A percentile compares a stretch with the other conserved stretches of the same genome.
Evolutionary conservation across 352 stramenopile species (phyloP).

Genomic region (Phytophthora agathidicida): DNA sequence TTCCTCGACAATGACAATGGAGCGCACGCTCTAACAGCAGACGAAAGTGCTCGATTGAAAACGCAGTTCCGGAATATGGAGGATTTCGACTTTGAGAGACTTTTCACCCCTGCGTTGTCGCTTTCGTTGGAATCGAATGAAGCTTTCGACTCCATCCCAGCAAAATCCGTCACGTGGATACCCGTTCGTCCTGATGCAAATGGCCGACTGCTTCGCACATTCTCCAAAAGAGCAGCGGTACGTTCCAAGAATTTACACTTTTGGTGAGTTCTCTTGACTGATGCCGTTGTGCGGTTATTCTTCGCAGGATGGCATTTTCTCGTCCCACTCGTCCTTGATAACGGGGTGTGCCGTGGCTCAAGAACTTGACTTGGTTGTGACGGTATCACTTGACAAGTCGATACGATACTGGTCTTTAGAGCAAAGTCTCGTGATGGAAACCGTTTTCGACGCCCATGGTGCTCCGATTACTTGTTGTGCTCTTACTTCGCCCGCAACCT

Average conservation of each 20-base stretch:
- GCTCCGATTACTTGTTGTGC: conserved; percentile 51
- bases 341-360: conserved; percentile 46
- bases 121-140: conserved; percentile 3
- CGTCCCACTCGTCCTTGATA: conserved; percentile 54
- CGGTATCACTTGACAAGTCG: conserved; percentile 50
- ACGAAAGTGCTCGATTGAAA: conserved; percentile 22
- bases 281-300: neutral
- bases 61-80: conserved; percentile 44
- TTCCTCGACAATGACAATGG: neutral
- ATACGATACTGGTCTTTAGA: conserved; percentile 57
- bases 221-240: conserved; percentile 23
- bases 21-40: conserved; percentile 2
- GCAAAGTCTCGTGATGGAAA: conserved; percentile 39
- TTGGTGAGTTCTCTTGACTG: neutral
- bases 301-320: conserved; percentile 41
- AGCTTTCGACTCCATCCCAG: conserved; percentile 2
- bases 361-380: conserved; percentile 49
- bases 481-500: conserved; percentile 39
- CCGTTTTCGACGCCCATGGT: conserved; percentile 47
- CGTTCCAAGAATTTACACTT: neutral
- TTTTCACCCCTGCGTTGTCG: conserved; percentile 51
- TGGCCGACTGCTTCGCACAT: conserved; percentile 26
- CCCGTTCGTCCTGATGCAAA: conserved; percentile 15
- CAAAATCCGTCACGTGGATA: neutral
- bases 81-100: conserved; percentile 53